A percentile compares a stretch with the other conserved stretches of the same genome.
Conservation (phyloP, 495 filamentous ascomycete species). For the Xylaria bambusicola region DNA sequence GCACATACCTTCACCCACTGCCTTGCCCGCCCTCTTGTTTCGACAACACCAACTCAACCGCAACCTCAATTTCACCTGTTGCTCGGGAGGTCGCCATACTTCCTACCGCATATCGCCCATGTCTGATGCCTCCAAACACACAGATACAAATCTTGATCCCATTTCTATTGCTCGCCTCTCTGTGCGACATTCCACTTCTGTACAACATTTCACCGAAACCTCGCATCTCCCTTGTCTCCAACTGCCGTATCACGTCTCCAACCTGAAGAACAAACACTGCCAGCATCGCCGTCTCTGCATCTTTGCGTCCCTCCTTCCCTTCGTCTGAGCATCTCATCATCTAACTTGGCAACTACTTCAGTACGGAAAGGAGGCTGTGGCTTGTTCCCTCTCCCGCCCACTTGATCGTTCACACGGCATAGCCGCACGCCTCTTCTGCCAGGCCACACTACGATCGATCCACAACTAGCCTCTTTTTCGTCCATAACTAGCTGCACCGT, state of each 20-base stretch:
- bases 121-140: neutral
- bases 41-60: too few species aligned
- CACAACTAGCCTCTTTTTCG: neutral
- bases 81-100: neutral
- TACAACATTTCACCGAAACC: constrained; percentile 1
- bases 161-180: neutral
- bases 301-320: neutral
- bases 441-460: neutral
- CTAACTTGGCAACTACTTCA: neutral
- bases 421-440: neutral
- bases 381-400: neutral
- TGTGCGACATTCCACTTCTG: neutral
- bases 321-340: too few species aligned
- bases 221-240: neutral
- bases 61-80: too few species aligned
- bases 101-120: neutral
- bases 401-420: neutral
- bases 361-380: neutral
- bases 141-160: neutral
- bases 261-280: neutral
- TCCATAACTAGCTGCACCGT: neutral
- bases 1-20: neutral
- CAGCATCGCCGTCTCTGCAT: neutral
- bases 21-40: too few species aligned
- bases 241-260: neutral